Percentiles rank a stretch among this genome's conserved stretches.
Evolutionary conservation across 331 rosid species (phyloP).

Genomic region (Quercus phellos): DNA sequence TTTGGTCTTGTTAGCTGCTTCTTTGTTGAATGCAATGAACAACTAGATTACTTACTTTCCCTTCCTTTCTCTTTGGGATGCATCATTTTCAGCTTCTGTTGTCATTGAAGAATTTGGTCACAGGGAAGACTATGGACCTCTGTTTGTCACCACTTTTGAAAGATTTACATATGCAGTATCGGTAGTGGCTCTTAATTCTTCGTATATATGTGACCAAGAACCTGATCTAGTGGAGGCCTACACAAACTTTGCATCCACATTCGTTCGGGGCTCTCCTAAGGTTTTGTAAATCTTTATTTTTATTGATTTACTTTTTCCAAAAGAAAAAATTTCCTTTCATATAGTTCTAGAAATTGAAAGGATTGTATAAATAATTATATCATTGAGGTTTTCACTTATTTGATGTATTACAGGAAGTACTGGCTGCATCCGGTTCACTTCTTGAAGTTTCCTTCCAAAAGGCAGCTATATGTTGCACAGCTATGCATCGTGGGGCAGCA

Average conservation of each 20-base stretch:
- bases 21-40: constrained; percentile 3
- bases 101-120: constrained; percentile 92
- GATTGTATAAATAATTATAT: neutral
- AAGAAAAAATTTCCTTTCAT: neutral
- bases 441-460: constrained; percentile 85
- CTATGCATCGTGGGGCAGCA: constrained; percentile 99
- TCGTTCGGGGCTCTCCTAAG: constrained; percentile 71
- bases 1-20: neutral
- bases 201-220: constrained; percentile 95
- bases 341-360: neutral
- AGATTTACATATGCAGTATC: constrained; percentile 84
- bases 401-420: constrained; percentile 60
- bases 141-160: constrained; percentile 77
- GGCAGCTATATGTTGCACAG: constrained; percentile 95
- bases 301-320: neutral
- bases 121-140: constrained; percentile 69
- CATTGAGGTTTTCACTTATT: constrained; percentile 7
- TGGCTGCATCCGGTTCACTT: constrained; percentile 70
- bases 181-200: constrained; percentile 86
- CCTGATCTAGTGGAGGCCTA: constrained; percentile 98
- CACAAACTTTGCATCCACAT: constrained; percentile 78
- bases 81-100: constrained; percentile 74
- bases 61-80: constrained; percentile 15
- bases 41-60: constrained; percentile 17
- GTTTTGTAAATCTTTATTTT: constrained; percentile 30